Conservation (phyloP, 768 basidiomycete genomes). For the Mycena polygramma region DNA sequence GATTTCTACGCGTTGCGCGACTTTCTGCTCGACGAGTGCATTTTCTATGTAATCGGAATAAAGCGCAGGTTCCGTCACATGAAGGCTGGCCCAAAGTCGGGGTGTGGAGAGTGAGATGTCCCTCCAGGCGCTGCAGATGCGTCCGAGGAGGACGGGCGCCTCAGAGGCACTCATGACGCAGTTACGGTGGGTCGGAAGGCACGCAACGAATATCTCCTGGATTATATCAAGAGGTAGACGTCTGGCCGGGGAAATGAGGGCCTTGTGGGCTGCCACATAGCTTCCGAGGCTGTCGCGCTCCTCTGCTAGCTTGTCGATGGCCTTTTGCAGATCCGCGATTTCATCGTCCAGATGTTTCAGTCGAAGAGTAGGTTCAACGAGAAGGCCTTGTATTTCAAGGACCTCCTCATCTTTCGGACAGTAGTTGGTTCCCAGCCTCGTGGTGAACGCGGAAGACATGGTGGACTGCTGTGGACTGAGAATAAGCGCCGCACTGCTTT, state of each 20-base stretch:
- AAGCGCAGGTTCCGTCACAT: not conserved
- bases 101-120: slow-evolving; percentile 3
- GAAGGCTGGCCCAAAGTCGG: not conserved
- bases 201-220: slow-evolving; percentile 19
- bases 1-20: slow-evolving; percentile 6
- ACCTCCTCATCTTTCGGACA: too few relatives aligned
- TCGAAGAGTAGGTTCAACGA: too few relatives aligned
- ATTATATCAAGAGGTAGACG: slow-evolving; percentile 16
- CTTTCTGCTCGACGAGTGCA: not conserved
- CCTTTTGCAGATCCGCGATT: too few relatives aligned
- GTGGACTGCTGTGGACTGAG: too few relatives aligned
- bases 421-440: too few relatives aligned
- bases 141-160: slow-evolving; percentile 14
- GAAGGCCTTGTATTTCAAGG: too few relatives aligned
- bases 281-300: not conserved
- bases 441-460: too few relatives aligned
- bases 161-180: slow-evolving; percentile 18
- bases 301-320: too few relatives aligned
- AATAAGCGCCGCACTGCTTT: too few relatives aligned
- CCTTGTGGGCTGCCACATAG: not conserved
- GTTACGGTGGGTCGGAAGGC: slow-evolving; percentile 16
- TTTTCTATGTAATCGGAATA: not conserved
- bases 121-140: slow-evolving; percentile 26
- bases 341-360: too few relatives aligned
- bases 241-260: not conserved